phyloP scores from a whole-genome alignment of 2,329 filamentous ascomycete species.

The Scytalidium lignicola region DNA sequence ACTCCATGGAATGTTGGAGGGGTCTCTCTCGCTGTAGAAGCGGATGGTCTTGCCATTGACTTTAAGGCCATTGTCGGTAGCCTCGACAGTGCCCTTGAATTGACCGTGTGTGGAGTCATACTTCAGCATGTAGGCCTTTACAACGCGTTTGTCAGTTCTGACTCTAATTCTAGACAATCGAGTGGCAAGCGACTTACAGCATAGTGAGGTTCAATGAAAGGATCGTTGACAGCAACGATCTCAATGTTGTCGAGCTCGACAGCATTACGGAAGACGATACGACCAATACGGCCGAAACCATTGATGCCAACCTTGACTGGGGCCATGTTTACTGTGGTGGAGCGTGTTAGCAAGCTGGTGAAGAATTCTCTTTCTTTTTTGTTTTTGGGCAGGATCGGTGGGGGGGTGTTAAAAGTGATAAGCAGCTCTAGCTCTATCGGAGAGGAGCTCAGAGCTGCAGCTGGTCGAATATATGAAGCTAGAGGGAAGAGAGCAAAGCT shows the following conservation, averaged over 20 bases:
- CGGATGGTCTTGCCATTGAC: constrained; percentile 93
- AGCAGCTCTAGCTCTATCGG: background rate
- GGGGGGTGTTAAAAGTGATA: background rate
- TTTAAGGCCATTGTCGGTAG: constrained; percentile 62
- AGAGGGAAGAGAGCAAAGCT: background rate
- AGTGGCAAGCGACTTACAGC: constrained; percentile 63
- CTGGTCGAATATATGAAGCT: too few species aligned
- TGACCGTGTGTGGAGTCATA: constrained; percentile 96
- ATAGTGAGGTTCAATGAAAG: constrained; percentile 97
- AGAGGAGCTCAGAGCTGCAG: background rate
- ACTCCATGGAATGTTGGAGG: constrained; percentile 82
- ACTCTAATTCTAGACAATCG: background rate
- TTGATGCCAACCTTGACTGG: constrained; percentile 87
- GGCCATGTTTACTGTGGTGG: constrained; percentile 36
- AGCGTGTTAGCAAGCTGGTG: constrained; percentile 38
- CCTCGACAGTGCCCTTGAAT: constrained; percentile 88
- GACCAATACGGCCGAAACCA: constrained; percentile 99
- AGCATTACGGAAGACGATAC: constrained; percentile 98
- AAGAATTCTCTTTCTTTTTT: too few species aligned
- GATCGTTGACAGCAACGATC: constrained; percentile 96
- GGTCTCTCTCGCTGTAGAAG: constrained; percentile 93
- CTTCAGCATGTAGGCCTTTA: constrained; percentile 97
- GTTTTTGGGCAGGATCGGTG: too few species aligned
- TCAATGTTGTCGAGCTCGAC: constrained; percentile 85
- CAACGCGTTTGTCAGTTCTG: constrained; percentile 11